Percentiles rank a stretch among this genome's conserved stretches.
Evolutionary conservation across 179 eudicot genomes (phyloP).

Genomic region (Vitellaria paradoxa): DNA sequence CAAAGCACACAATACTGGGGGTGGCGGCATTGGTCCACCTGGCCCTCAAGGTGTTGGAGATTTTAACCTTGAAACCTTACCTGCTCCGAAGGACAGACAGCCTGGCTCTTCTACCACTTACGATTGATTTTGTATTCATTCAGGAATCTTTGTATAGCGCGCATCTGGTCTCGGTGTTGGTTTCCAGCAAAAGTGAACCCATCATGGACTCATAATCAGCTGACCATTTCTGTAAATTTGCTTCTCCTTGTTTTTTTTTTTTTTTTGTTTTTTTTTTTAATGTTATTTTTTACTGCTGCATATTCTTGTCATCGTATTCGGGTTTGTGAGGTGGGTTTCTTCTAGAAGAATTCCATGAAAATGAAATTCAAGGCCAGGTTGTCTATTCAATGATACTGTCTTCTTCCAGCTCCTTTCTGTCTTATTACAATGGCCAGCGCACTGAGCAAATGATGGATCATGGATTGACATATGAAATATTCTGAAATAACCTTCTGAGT

Average conservation of each 20-base stretch:
- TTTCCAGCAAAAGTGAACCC: not conserved
- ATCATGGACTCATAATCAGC: not conserved
- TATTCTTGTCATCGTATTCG: not conserved
- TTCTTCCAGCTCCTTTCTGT: not conserved
- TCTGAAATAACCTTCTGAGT: too few species aligned
- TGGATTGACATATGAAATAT: too few species aligned
- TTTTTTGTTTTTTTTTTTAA: not conserved
- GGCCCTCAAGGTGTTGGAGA: conserved; percentile 40
- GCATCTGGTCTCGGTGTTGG: not conserved
- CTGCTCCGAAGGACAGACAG: conserved; percentile 25
- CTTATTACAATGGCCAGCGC: not conserved
- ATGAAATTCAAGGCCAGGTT: not conserved
- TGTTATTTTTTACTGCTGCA: not conserved
- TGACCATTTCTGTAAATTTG: conserved; percentile 14
- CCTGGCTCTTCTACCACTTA: conserved; percentile 20
- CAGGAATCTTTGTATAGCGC: conserved; percentile 19
- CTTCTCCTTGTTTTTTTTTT: not conserved
- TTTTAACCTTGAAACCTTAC: conserved; percentile 31
- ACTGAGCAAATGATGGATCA: not conserved
- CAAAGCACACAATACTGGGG: conserved; percentile 51
- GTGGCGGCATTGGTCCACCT: conserved; percentile 44
- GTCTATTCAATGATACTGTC: not conserved
- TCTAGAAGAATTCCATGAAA: not conserved
- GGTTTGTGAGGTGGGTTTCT: not conserved
- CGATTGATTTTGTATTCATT: conserved; percentile 3